Evolutionary conservation across 768 basidiomycete species (phyloP).

Genomic region (Russula dissimulans): DNA sequence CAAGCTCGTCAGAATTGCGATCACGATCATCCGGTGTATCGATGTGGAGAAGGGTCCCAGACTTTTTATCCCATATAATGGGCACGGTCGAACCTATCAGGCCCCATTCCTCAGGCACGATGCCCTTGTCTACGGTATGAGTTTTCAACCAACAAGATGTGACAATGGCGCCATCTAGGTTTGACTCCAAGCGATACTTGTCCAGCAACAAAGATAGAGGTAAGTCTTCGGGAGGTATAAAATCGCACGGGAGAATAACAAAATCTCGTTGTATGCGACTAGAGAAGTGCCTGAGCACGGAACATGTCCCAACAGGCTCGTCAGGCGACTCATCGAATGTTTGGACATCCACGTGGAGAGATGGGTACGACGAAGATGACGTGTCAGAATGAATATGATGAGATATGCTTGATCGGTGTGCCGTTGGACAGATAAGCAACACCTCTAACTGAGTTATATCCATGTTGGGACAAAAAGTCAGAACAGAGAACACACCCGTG

Average conservation of each 20-base stretch:
- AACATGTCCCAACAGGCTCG: conserved; percentile 58
- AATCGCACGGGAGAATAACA: conserved; percentile 85
- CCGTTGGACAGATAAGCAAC: conserved; percentile 72
- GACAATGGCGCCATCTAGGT: conserved; percentile 53
- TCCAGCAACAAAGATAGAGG: conserved; percentile 63
- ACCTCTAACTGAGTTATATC: conserved; percentile 46
- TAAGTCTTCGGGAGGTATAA: conserved; percentile 70
- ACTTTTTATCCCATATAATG: conserved; percentile 59
- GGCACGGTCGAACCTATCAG: conserved; percentile 35
- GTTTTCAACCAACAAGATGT: conserved; percentile 58
- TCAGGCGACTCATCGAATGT: conserved; percentile 70
- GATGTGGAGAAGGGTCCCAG: conserved; percentile 61
- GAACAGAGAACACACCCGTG: conserved; percentile 43
- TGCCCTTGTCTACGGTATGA: conserved; percentile 43
- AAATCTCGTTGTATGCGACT: conserved; percentile 75
- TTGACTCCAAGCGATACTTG: conserved; percentile 68
- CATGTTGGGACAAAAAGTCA: conserved; percentile 12
- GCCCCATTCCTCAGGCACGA: conserved; percentile 61
- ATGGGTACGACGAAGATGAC: conserved; percentile 47
- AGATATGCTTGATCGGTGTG: conserved; percentile 66
- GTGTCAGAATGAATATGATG: conserved; percentile 79
- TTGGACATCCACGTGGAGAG: conserved; percentile 67
- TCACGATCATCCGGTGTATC: conserved; percentile 65
- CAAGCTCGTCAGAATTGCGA: conserved; percentile 58
- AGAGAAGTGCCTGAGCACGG: conserved; percentile 69